Conservation (phyloP, 192 early-diverging fungal species). For the Coemansia sp. region DNA sequence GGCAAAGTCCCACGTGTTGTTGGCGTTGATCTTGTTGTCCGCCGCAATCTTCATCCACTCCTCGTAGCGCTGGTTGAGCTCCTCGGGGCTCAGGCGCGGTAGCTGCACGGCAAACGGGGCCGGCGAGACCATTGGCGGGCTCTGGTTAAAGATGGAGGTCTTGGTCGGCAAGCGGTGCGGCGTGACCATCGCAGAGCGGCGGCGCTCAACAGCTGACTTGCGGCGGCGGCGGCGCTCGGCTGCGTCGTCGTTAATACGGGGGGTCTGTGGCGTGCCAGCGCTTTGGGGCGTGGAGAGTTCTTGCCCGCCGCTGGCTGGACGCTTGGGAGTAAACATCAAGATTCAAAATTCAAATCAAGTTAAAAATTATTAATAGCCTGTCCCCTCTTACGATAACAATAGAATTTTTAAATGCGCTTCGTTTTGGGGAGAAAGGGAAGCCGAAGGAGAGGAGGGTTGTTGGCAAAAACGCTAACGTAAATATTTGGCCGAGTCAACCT, state of each 20-base stretch:
- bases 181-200: slow-evolving; percentile 44
- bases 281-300: slow-evolving; percentile 40
- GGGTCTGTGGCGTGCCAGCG: slow-evolving; percentile 30
- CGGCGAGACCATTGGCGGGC: slow-evolving; percentile 38
- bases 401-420: background rate
- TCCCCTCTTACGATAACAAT: background rate
- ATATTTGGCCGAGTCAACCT: background rate
- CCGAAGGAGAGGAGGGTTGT: background rate
- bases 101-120: slow-evolving; percentile 51
- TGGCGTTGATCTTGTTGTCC: slow-evolving; percentile 92
- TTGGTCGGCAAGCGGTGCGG: slow-evolving; percentile 37
- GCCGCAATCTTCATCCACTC: slow-evolving; percentile 98
- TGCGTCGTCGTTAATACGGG: slow-evolving; percentile 54
- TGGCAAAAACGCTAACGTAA: too few relatives aligned
- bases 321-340: slow-evolving; percentile 40
- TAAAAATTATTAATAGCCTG: background rate
- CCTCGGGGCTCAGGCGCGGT: slow-evolving; percentile 52
- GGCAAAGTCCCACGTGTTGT: slow-evolving; percentile 95
- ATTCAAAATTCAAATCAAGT: background rate
- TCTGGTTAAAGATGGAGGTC: slow-evolving; percentile 30
- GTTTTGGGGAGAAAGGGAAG: slow-evolving; percentile 1
- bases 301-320: slow-evolving; percentile 10
- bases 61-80: slow-evolving; percentile 69
- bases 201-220: slow-evolving; percentile 51
- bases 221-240: slow-evolving; percentile 53